Evolutionary conservation across 2,329 filamentous ascomycete species (phyloP), one percentile per base, ranked within the genome.

Genomic region (Lomentospora prolificans): DNA sequence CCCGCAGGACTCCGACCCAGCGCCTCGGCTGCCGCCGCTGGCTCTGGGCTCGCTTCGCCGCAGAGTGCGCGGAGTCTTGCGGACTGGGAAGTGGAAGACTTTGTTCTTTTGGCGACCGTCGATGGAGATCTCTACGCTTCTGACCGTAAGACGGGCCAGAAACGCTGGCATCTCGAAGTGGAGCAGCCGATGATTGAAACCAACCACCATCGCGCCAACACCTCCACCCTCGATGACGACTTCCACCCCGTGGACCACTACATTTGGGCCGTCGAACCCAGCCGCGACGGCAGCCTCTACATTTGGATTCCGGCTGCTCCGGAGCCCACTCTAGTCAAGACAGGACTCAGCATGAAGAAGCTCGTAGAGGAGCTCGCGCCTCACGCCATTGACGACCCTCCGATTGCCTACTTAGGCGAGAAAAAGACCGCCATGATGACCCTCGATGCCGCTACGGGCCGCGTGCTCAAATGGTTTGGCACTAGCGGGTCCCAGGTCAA

Each of bases 31-130:
- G 53, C 53, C 74, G 80, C 78, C 68, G 72, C 71, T 61, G 69
- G 79, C 70, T 78, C 79, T 70, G 84, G 84, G 65, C 78, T 87
- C 72, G 81, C 86, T 77, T 85, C 88, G 87, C 87, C 86, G 86
- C 86, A 89, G 70, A 79, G 80, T 87, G 92, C 90, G 91, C 91
- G 92, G 84, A 95, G 87, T 80, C 80, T 97, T 82, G 87, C 91
- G 82, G 92, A 96, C 77, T 97, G 92, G 92, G 90, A 96, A 87
- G 91, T 96, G 76, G 92, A 97, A 89, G 91, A 97, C 79, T 95
- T 96, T 82, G 89, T 97, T 76, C 89, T 99, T 79, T 80, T 99
- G 87, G 92, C 94, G 89, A 97, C 94, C 82, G 89, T 97, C 83
- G 91, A 97, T 79, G 94, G 94, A 79, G 89, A 90, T 70, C 83